Base-by-base conservation (phyloP, 768 basidiomycete genomes). In the Fomitopsis serialis region DNA sequence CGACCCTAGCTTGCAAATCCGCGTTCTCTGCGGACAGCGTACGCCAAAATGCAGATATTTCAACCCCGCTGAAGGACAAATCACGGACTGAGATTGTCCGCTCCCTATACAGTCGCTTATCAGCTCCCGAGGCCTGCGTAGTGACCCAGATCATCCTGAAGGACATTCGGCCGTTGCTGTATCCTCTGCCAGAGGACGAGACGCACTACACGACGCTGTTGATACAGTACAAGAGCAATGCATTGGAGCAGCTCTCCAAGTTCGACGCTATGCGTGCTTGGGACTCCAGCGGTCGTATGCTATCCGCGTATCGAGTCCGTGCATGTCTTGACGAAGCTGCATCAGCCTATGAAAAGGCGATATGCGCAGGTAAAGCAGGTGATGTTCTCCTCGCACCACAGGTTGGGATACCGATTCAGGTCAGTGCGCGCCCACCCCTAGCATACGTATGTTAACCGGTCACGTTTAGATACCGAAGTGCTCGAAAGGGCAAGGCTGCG, bases 111-210 rank as follows among this genome's bases (percentile, higher is more conserved):
- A 72, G 74, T 37, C 66, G 72, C 2, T 70, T 92, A 10, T 73
- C 82, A 1, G 82, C 91, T 0, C 67, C 69, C 11, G 86, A 89
- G 37, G 78, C 86, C 2, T 74, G 81, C 0, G 78, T 85, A 56
- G 72, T 95, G 45, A 87, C 88, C 0, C 94, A 98, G 62, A 85
- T 96, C 57, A 88, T 98, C 54, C 78, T 96, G 34, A 89, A 88
- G 57, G 94, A 98, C 65, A 70, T 98, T 0, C 79, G 85, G 25
- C 92, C 92, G 8, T 65, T 95, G 1, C 65, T 94, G 1, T 89
- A 89, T 58, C 86, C 90, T 2, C 70, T 86, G 0, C 76, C 77
- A 13, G 73, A 66, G 70, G 34, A 32, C 10, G 55, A 53, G 29
- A 71, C 67, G 21, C 76, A 78, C 64, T 76, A 78, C 60, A 77